Evolutionary conservation across 192 early-diverging fungal species (phyloP).

Genomic region (Backusella westeae): DNA sequence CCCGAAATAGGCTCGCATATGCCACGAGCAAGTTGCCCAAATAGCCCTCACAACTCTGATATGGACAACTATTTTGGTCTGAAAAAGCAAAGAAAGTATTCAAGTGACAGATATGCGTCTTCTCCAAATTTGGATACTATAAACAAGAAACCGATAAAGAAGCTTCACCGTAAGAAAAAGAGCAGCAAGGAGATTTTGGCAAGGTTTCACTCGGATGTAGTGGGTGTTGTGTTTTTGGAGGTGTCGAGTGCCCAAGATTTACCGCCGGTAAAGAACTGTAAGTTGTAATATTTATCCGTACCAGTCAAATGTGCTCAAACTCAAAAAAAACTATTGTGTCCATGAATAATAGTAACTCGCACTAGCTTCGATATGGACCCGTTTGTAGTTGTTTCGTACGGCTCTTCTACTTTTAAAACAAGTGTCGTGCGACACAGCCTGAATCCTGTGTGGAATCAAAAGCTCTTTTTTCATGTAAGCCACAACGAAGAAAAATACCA

Average conservation of each 20-base stretch:
- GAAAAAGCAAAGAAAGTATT: not conserved
- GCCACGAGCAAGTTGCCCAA: not conserved
- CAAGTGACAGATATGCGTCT: not conserved
- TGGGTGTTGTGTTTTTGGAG: conserved; percentile 52
- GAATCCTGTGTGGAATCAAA: conserved; percentile 76
- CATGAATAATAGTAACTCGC: conserved; percentile 32
- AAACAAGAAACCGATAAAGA: not conserved
- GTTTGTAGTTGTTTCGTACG: conserved; percentile 74
- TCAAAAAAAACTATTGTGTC: not conserved
- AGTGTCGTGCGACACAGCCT: conserved; percentile 60
- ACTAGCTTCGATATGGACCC: conserved; percentile 80
- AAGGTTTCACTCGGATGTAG: conserved; percentile 26
- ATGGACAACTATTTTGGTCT: not conserved
- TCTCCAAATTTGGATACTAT: not conserved
- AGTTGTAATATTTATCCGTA: not conserved
- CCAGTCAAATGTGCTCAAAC: not conserved
- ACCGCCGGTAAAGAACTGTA: conserved; percentile 36
- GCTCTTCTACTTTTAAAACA: conserved; percentile 68
- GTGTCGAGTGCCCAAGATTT: conserved; percentile 49
- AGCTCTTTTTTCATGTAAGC: conserved; percentile 58
- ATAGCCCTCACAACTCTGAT: not conserved
- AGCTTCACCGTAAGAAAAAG: not conserved
- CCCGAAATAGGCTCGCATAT: not conserved
- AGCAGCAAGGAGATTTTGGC: conserved; percentile 5
- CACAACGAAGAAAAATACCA: conserved; percentile 40